Evolutionary conservation across 495 filamentous ascomycete species (phyloP), one percentile per base, ranked within the genome.

Genomic region (Hyaloscypha variabilis): DNA sequence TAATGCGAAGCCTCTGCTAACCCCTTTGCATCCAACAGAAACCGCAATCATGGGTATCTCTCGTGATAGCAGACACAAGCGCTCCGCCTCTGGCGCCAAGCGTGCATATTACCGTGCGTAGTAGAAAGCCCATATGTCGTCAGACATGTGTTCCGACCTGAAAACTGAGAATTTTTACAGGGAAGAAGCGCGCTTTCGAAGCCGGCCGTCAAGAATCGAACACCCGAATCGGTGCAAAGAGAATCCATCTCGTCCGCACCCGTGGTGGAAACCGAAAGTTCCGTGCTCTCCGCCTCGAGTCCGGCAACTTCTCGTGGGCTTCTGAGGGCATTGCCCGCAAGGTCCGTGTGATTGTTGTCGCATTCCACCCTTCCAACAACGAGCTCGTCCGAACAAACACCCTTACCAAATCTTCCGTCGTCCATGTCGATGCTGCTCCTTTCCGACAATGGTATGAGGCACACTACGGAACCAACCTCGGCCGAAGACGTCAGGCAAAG

Each of bases 361-460:
- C 89, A 75, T 99, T 90, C 89, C 95, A 99, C 82, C 96, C 95
- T 60, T 98, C 95, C 78, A 99, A 99, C 92, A 99, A 99, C 90
- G 95, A 99, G 82, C 87, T 99, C 74, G 92, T 99, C 85, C 96
- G 95, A 76, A 99, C 95, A 80, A 99, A 99, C 88, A 97, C 95
- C 84, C 86, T 99, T 78, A 99, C 95, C 85, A 96, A 93, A 85
- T 91, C 93, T 72, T 94, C 95, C 82, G 91, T 99, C 72, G 93
- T 99, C 78, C 96, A 98, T 85, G 85, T 99, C 83, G 95, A 99
- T 81, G 96, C 96, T 69, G 92, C 94, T 58, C 95, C 95, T 69
- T 99, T 99, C 91, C 85, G 95, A 77, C 96, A 98, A 85, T 99
- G 95, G 95, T 99, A 96, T 80, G 95, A 99, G 88, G 92, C 95